These are phyloP conservation scores for Clonostachys rhizophaga DNA, from an alignment of 2,329 filamentous ascomycete genomes.

Conservation along the genomic window DNA sequence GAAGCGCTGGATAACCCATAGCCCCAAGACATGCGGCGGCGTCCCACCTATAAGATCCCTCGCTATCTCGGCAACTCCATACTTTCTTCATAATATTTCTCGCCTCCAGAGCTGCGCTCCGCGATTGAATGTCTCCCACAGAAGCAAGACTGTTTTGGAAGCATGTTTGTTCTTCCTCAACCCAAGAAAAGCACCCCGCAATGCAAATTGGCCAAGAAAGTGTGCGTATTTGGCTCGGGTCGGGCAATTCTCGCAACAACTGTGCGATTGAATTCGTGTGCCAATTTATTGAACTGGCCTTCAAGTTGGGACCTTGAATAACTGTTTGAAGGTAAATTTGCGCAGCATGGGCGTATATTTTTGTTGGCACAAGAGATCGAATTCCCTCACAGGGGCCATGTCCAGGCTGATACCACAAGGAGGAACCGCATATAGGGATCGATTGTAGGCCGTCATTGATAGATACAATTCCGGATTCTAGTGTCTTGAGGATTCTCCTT, in stretches of 20 bases:
- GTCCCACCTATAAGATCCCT: too few species aligned
- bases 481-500: not conserved
- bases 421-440: not conserved
- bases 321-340: not conserved
- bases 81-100: conserved; percentile 39
- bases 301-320: not conserved
- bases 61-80: conserved; percentile 28
- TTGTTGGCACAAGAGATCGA: not conserved
- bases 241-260: not conserved
- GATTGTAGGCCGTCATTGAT: not conserved
- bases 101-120: conserved; percentile 17
- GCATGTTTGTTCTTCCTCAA: too few species aligned
- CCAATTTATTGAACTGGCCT: not conserved
- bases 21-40: too few species aligned
- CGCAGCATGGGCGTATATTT: not conserved
- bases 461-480: not conserved
- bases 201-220: not conserved
- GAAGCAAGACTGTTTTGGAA: too few species aligned
- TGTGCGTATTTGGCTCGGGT: not conserved
- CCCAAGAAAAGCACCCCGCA: not conserved
- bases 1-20: too few species aligned
- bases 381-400: too few species aligned
- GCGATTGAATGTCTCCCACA: too few species aligned
- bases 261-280: not conserved
- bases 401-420: too few species aligned